Base-by-base conservation (phyloP, 305 asterid genomes). In the Fraxinus greggii region DNA sequence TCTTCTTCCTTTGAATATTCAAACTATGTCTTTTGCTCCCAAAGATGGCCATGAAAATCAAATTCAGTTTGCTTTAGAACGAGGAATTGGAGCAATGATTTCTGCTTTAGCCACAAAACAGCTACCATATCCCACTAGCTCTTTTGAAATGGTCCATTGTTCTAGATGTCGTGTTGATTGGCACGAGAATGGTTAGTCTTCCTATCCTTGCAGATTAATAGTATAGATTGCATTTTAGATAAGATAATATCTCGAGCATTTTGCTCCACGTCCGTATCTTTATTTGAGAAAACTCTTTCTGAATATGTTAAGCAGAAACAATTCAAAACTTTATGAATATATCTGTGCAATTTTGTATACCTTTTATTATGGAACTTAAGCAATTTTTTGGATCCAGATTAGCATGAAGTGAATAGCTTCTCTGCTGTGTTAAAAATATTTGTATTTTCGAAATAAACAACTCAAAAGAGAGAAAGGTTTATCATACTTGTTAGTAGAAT, bases 81-180 rank as follows among this genome's bases (percentile, higher is more conserved):
- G 98, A 74, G 98, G 98, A 79, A 96, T 96, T 40, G 89, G 95
- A 80, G 97, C 99, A 76, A 92, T 93, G 97, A 86, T 93, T 81
- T 87, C 98, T 79, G 91, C 97, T 81, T 75, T 93, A 79, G 90
- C 98, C 78, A 93, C 97, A 10, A 94, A 92, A 85, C 97, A 93
- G 87, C 88, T 94, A 48, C 98, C 95, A 12, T 96, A 93, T 88
- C 98, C 98, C 35, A 86, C 93, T 86, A 90, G 88, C 84, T 92
- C 97, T 19, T 93, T 94, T 77, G 97, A 96, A 87, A 94, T 95
- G 98, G 90, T 95, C 83, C 98, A 95, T 82, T 94, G 99, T 82
- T 94, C 99, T 51, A 92, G 99, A 87, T 96, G 98, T 81, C 97
- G 97, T 61, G 97, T 96, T 87, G 98, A 94, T 88, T 96, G 88